These are phyloP conservation scores for Jatropha podagrica DNA, from an alignment of 441 rosid species.

Conservation along the genomic window DNA sequence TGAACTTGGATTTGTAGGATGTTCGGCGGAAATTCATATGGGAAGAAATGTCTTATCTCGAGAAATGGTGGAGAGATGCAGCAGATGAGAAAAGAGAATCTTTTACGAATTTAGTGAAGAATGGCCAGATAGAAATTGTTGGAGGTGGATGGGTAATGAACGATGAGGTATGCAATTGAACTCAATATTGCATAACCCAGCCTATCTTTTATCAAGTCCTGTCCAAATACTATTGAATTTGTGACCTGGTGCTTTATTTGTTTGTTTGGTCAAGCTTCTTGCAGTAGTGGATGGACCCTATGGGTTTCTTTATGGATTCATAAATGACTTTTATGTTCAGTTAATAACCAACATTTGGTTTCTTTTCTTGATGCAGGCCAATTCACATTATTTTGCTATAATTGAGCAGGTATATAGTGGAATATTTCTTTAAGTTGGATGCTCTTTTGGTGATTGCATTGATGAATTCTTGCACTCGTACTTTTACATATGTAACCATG, in stretches of 20 bases:
- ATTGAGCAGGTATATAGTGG: conserved; percentile 76
- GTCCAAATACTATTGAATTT: background rate
- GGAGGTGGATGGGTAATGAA: conserved; percentile 99
- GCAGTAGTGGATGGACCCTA: background rate
- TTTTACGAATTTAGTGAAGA: conserved; percentile 68
- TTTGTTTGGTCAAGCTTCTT: background rate
- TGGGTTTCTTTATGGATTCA: background rate
- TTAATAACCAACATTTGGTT: conserved; percentile 18
- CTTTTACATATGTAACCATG: conserved; percentile 3
- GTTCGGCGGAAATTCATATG: conserved; percentile 86
- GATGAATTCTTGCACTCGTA: conserved; percentile 3
- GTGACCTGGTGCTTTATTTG: background rate
- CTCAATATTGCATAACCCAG: background rate
- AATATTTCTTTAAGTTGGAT: conserved; percentile 5
- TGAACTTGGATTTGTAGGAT: conserved; percentile 54
- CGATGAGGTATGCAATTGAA: conserved; percentile 71
- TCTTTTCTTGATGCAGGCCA: conserved; percentile 65
- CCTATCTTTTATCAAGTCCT: background rate
- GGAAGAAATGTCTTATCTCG: conserved; percentile 99
- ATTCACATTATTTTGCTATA: conserved; percentile 94
- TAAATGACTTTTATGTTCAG: background rate
- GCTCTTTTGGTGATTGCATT: background rate
- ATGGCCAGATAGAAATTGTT: conserved; percentile 95
- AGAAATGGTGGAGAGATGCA: conserved; percentile 99
- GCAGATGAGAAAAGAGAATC: conserved; percentile 60